These are phyloP conservation scores for Venturia carpophila DNA, from an alignment of 2,329 filamentous ascomycete genomes.

Conservation along the genomic window DNA sequence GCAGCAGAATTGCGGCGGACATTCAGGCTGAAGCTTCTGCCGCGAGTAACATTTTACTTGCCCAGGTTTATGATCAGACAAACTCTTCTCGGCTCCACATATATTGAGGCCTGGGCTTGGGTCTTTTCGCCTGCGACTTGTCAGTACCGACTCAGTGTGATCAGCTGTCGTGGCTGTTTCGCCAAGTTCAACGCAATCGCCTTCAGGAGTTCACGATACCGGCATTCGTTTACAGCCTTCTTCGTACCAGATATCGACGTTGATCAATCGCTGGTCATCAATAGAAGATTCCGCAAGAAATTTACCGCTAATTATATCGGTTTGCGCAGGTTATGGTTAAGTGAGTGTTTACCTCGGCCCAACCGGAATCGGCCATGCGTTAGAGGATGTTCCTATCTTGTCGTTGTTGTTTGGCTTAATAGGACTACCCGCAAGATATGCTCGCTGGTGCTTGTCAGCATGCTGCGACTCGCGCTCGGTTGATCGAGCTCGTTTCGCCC, in stretches of 20 bases:
- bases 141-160: background rate
- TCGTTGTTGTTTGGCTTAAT: background rate
- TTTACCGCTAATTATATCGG: background rate
- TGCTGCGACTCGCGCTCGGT: constrained; percentile 10
- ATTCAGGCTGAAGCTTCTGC: constrained; percentile 12
- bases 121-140: constrained; percentile 1
- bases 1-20: background rate
- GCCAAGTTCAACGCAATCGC: background rate
- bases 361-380: background rate
- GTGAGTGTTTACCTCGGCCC: constrained; percentile 7
- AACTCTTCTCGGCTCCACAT: constrained; percentile 6
- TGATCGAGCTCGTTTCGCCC: constrained; percentile 16
- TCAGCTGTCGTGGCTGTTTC: background rate
- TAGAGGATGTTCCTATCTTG: background rate
- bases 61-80: background rate
- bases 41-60: background rate
- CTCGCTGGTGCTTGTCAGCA: constrained; percentile 8
- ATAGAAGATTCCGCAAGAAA: background rate
- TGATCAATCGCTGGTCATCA: background rate
- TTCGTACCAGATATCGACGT: background rate
- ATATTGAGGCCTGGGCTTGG: background rate
- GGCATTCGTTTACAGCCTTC: background rate
- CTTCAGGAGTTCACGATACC: background rate
- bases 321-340: background rate
- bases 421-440: background rate